Evolutionary conservation across 2,329 filamentous ascomycete species (phyloP).

Genomic region (Verticillium nonalfalfae): DNA sequence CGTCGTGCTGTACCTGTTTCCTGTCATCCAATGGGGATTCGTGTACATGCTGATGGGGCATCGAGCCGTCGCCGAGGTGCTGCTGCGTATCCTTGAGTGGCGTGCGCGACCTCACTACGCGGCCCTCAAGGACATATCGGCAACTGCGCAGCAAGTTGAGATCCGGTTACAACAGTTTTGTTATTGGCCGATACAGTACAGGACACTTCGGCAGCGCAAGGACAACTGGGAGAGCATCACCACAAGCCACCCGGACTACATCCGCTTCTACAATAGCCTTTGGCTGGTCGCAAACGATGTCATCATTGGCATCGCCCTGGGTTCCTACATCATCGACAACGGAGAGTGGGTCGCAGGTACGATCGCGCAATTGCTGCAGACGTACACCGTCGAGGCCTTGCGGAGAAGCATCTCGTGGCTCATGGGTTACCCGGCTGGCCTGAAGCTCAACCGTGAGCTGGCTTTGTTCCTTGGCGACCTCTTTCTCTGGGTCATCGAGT

Average conservation of each 20-base stretch:
- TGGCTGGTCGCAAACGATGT: conserved; percentile 99
- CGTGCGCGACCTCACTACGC: conserved; percentile 69
- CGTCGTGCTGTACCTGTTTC: conserved; percentile 70
- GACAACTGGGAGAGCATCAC: conserved; percentile 94
- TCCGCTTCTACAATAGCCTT: conserved; percentile 96
- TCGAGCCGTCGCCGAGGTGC: conserved; percentile 70
- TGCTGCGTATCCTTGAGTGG: conserved; percentile 80
- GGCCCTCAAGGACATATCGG: conserved; percentile 90
- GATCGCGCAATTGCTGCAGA: conserved; percentile 68
- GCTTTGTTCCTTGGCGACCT: conserved; percentile 91
- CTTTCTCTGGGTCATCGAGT: conserved; percentile 97
- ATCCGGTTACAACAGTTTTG: conserved; percentile 97
- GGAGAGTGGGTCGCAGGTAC: conserved; percentile 74
- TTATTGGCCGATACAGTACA: conserved; percentile 97
- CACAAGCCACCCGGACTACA: conserved; percentile 93
- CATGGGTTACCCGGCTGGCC: conserved; percentile 88
- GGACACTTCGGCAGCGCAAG: conserved; percentile 82
- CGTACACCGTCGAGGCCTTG: conserved; percentile 83
- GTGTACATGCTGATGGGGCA: conserved; percentile 75
- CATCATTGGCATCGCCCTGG: conserved; percentile 94
- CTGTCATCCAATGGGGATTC: conserved; percentile 65
- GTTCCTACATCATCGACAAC: conserved; percentile 96
- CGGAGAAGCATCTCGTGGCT: conserved; percentile 90
- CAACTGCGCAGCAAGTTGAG: conserved; percentile 94
- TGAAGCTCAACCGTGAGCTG: conserved; percentile 92